A percentile compares a stretch with the other conserved stretches of the same genome.
phyloP scores from a whole-genome alignment of 768 basidiomycete species.

The Kwoniella bestiolae region DNA sequence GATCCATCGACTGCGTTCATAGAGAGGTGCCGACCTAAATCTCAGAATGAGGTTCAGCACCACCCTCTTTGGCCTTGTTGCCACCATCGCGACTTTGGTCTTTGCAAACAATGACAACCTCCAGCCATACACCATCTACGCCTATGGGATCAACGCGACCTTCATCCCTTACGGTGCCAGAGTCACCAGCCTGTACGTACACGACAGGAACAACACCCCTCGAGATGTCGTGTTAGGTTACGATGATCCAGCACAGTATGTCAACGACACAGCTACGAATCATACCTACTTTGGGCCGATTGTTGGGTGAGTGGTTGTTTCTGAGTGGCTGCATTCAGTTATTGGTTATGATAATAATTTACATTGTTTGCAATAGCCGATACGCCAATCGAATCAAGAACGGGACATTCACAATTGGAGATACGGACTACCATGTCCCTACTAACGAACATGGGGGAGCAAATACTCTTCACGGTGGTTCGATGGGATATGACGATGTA shows the following conservation, averaged over 20 bases:
- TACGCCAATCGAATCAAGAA: slow-evolving; percentile 57
- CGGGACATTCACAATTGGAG: slow-evolving; percentile 35
- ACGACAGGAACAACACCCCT: slow-evolving; percentile 62
- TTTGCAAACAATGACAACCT: slow-evolving; percentile 21
- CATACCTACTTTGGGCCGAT: slow-evolving; percentile 34
- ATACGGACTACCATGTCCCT: slow-evolving; percentile 30
- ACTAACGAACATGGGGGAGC: slow-evolving; percentile 57
- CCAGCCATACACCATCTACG: slow-evolving; percentile 34
- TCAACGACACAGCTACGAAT: slow-evolving; percentile 28
- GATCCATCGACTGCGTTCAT: too few species aligned
- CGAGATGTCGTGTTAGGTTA: slow-evolving; percentile 67
- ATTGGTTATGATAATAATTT: too few species aligned
- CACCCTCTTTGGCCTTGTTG: background rate
- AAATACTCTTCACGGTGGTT: slow-evolving; percentile 66
- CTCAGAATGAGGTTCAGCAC: too few species aligned
- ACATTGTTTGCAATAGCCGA: slow-evolving; percentile 56
- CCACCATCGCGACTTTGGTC: background rate
- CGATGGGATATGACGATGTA: slow-evolving; percentile 64
- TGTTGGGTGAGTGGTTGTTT: slow-evolving; percentile 33
- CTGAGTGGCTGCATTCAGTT: too few species aligned
- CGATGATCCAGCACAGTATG: slow-evolving; percentile 62
- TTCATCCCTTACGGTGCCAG: slow-evolving; percentile 67
- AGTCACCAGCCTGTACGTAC: slow-evolving; percentile 65
- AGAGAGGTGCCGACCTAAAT: too few species aligned
- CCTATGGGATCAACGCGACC: slow-evolving; percentile 61